These are phyloP conservation scores for Diddensiella caesifluorescens DNA, from an alignment of 805 yeast genomes.

Conservation along the genomic window DNA sequence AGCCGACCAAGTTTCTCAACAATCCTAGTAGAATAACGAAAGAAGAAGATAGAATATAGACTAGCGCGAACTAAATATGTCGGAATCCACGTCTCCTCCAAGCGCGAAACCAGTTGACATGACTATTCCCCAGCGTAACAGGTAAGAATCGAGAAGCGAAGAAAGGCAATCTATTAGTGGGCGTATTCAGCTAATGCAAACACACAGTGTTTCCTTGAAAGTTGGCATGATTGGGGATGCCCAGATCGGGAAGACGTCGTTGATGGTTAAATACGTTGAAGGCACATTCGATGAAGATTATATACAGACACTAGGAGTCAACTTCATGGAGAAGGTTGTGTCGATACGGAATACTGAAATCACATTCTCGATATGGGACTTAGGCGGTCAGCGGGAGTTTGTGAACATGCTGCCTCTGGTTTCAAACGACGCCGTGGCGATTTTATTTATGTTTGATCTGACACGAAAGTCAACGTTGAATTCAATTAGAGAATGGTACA, in stretches of 20 bases:
- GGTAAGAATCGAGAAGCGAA: neutral
- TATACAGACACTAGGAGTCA: constrained; percentile 91
- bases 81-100: neutral
- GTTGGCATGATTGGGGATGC: constrained; percentile 95
- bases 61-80: neutral
- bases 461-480: constrained; percentile 80
- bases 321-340: constrained; percentile 86
- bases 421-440: constrained; percentile 86
- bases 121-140: constrained; percentile 1
- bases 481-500: constrained; percentile 91
- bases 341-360: constrained; percentile 81
- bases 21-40: no score
- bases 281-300: constrained; percentile 88
- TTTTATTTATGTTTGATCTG: constrained; percentile 83
- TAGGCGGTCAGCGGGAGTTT: constrained; percentile 94
- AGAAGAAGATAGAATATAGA: no score
- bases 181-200: neutral
- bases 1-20: no score
- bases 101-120: constrained; percentile 2
- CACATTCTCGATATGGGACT: constrained; percentile 89
- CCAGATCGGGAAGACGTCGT: constrained; percentile 90
- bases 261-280: constrained; percentile 97
- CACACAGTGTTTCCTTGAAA: constrained; percentile 43
- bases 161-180: neutral
- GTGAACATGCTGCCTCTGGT: constrained; percentile 93